Base-by-base conservation (phyloP, 1,139 yeast species). In the Candida smagusa region DNA sequence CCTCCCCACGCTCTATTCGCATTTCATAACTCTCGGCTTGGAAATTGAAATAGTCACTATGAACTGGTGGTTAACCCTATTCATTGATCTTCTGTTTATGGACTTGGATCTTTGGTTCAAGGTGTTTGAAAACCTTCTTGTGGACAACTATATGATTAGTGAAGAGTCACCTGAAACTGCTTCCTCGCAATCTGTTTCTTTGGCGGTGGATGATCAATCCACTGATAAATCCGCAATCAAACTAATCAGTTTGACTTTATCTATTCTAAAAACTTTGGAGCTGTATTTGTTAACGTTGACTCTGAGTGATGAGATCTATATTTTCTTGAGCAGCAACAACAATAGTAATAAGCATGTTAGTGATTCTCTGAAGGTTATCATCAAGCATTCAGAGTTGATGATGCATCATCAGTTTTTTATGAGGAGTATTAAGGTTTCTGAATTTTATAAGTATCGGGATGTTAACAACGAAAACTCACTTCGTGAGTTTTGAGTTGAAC, bases 11-110 rank as follows among this genome's bases (percentile, higher is more conserved):
- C 51, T 78, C 9, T 48, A 54, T 29, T 48, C 40, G 1, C 79
- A 75, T 46, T 61, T 76, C 33, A n/a, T 39, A 3, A 36, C 39
- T 0, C 49, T 66, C 6, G 61, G 61, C 2, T 68, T 79, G 21
- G 79, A 77, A 38, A 53, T 75, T 3, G 81, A 75, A 36, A 67
- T 75, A 12, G 67, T 78, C 22, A 70, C 81, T 7, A 68, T 77
- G 55, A 74, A 75, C 44, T 79, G 84, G 84, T 77, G 80, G 64
- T 58, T 79, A 12, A 68, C 79, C 8, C 56, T 79, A 30, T 79
- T 77, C 51, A 73, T 79, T 0, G 82, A 65, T 22, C 36, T 48
- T 29, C 56, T 70, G 35, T 67, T 77, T 28, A 52, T 77, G n/a
- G 74, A 77, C 2, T 62, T 76, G 3, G 82, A 78, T 27, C 62